Evolutionary conservation across 352 stramenopile genomes (phyloP), one percentile per base, ranked within the genome.

Genomic region (Globisporangium rhizosaccharum): DNA sequence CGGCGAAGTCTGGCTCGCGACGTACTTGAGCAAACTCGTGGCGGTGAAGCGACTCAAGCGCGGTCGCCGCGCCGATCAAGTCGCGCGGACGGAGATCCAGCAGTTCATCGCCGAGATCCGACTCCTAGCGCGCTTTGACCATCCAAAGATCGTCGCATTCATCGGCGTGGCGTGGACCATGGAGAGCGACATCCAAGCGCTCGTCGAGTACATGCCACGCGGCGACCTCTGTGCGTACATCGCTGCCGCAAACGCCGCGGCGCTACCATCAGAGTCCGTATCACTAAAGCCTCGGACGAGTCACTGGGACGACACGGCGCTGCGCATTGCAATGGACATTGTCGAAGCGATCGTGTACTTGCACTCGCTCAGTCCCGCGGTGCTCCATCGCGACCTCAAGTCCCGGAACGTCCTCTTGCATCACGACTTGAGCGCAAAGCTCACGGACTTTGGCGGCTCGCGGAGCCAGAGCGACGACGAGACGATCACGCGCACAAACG

Each of bases 141-240:
- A 87, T 53, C 68, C 76, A 18, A 75, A 75, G 20, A 77, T 87
- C 51, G 70, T 85, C 4, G 56, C 68, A 18, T 87, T 83, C 51
- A 53, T 75, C 37, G 75, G 77, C 36, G 68, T 84, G 36, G 71
- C 77, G 10, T 71, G 76, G 65, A 82, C 71, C 3, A 63, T 58
- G 48, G 28, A 75, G 50, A 68, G 52, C 23, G 69, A 81, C 48
- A 53, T 87, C 7, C 61, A 75, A 15, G 59, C 74, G 51, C 51
- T 83, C 18, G 72, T 81, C 55, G 77, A 87, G 53, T 86, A 85
- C 51, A 76, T 87, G 65, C 61, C 62, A n/a, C 67, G 68, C 25
- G 77, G 77, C 18, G 77, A 87, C 50, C 53, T 87, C 44, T 69
- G 71, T 28, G 68, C 65, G 15, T 76, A 68, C 51, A 64, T 87